Percentiles rank a stretch among this genome's conserved stretches.
These are phyloP conservation scores for Tetradesmus lagerheimii DNA, from an alignment of 139 green algal genomes.

Conservation along the genomic window DNA sequence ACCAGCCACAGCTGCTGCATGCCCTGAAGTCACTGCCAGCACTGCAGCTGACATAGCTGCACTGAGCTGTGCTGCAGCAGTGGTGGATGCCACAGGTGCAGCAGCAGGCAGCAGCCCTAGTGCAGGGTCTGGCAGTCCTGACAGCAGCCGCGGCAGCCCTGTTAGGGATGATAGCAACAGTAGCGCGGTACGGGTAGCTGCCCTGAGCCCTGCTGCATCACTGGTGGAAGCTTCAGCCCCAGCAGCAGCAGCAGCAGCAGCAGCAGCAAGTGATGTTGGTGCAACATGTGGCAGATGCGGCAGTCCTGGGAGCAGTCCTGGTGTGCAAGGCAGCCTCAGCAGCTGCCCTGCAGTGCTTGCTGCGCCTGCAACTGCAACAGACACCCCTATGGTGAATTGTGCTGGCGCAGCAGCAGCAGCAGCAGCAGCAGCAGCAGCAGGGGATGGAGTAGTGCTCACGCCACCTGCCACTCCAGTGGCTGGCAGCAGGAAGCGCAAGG, in stretches of 20 bases:
- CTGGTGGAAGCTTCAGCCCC: neutral
- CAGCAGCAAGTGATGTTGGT: neutral
- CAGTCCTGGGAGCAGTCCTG: neutral
- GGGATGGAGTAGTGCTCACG: neutral
- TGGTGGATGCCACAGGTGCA: neutral
- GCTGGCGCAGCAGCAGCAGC: neutral
- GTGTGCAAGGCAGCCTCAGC: neutral
- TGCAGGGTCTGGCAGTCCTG: neutral
- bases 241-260: constrained; percentile 12
- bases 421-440: constrained; percentile 8
- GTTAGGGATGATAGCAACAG: neutral
- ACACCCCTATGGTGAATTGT: neutral
- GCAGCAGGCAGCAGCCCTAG: neutral
- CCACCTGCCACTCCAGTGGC: neutral
- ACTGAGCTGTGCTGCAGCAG: neutral
- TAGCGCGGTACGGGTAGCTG: too few species aligned
- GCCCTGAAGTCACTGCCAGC: neutral
- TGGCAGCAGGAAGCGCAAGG: neutral
- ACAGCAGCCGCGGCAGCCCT: too few species aligned
- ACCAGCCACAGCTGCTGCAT: neutral
- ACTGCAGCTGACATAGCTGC: neutral
- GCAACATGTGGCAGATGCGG: neutral
- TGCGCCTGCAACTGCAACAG: neutral
- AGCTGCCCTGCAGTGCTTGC: neutral
- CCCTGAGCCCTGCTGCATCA: neutral